A percentile compares a stretch with the other conserved stretches of the same genome.
Conservation (phyloP, 768 basidiomycete genomes). For the Lactarius psammicola region DNA sequence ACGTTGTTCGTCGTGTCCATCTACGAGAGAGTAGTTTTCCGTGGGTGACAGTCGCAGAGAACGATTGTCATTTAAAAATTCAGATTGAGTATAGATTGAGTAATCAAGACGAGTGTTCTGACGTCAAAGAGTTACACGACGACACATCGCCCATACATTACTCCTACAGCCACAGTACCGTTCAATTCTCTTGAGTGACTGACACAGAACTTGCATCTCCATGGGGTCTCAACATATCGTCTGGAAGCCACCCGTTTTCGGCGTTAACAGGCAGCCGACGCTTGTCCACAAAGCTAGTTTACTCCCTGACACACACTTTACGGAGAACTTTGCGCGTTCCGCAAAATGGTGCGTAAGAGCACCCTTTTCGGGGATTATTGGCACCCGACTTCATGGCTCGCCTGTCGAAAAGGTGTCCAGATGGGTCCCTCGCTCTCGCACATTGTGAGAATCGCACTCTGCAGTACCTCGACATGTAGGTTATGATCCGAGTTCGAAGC, state of each 20-base stretch:
- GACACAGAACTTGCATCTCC: not conserved
- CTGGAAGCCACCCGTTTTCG: constrained; percentile 26
- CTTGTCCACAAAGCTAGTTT: constrained; percentile 10
- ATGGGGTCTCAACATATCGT: constrained; percentile 12
- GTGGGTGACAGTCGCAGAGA: not conserved
- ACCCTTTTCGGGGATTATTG: constrained; percentile 1
- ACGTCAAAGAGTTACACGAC: constrained; percentile 3
- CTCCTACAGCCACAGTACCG: no score
- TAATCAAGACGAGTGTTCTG: not conserved
- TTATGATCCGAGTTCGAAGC: not conserved
- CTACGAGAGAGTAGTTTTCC: not conserved
- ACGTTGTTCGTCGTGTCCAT: not conserved
- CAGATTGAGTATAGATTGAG: not conserved
- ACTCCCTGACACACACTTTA: constrained; percentile 16
- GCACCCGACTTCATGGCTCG: constrained; percentile 2
- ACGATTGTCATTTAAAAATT: not conserved
- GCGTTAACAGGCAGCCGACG: constrained; percentile 18
- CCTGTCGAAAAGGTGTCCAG: constrained; percentile 58
- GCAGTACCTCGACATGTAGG: constrained; percentile 54
- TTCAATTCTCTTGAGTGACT: no score
- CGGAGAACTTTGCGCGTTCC: constrained; percentile 28
- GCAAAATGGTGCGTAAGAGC: constrained; percentile 26
- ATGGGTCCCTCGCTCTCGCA: constrained; percentile 65
- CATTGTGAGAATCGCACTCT: constrained; percentile 72
- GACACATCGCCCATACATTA: not conserved